Percentiles rank a stretch among this genome's conserved stretches.
Conservation (phyloP, 2,329 filamentous ascomycete species). For the Dryadomyces sulphureus region DNA sequence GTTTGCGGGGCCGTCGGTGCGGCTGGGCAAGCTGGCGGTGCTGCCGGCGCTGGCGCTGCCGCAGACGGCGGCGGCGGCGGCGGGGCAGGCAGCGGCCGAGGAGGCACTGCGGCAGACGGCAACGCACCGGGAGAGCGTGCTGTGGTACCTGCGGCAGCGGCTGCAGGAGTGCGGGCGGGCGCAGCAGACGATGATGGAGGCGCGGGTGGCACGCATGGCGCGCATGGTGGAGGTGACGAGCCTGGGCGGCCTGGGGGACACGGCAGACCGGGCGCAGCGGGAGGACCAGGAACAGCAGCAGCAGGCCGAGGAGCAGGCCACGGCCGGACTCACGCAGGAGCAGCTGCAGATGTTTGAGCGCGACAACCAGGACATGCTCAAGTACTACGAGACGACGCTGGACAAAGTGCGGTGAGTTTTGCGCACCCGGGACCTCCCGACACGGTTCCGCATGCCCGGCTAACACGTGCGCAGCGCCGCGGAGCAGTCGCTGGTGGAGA, state of each 20-base stretch:
- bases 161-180: conserved; percentile 63
- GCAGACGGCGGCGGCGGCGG: conserved; percentile 22
- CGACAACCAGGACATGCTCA: conserved; percentile 84
- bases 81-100: conserved; percentile 60
- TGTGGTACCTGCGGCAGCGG: conserved; percentile 66
- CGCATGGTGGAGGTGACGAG: conserved; percentile 61
- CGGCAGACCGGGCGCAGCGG: neutral
- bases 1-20: conserved; percentile 28
- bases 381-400: conserved; percentile 85
- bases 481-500: conserved; percentile 82
- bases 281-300: too few relatives aligned
- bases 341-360: conserved; percentile 88
- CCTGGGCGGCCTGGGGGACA: neutral
- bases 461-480: conserved; percentile 49
- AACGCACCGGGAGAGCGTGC: conserved; percentile 63
- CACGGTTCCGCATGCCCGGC: neutral
- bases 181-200: conserved; percentile 89
- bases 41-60: neutral
- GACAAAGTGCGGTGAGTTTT: conserved; percentile 74
- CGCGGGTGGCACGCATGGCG: conserved; percentile 64
- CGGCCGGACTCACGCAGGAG: conserved; percentile 53
- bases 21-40: neutral
- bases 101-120: conserved; percentile 50
- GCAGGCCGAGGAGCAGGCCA: neutral
- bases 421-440: neutral